A percentile compares a stretch with the other conserved stretches of the same genome.
Conservation (phyloP, 768 basidiomycete species). For the Clathrus columnatus region DNA sequence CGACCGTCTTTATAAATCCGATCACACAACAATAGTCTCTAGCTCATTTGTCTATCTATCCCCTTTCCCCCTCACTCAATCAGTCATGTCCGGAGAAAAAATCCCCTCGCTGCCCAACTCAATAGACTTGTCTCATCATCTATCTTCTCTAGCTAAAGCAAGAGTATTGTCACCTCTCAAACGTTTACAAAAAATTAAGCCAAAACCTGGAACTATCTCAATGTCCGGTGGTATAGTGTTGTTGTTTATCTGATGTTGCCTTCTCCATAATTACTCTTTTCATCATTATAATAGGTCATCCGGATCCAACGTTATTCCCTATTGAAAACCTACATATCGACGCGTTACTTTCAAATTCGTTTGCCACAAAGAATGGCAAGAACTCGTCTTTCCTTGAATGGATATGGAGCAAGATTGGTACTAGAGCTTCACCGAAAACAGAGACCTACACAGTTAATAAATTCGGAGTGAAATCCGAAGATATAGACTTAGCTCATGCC, state of each 20-base stretch:
- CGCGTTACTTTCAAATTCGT: constrained; percentile 40
- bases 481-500: constrained; percentile 51
- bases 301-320: constrained; percentile 62
- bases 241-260: no score
- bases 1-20: no score
- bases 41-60: no score
- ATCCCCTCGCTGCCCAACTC: constrained; percentile 30
- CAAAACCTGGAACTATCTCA: constrained; percentile 43
- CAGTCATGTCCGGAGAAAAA: neutral
- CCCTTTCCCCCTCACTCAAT: no score
- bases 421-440: constrained; percentile 29
- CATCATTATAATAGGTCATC: no score
- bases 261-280: no score
- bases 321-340: constrained; percentile 53
- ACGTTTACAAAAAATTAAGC: constrained; percentile 51
- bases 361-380: constrained; percentile 28
- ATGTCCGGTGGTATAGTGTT: constrained; percentile 65
- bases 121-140: constrained; percentile 64
- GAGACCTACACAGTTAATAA: constrained; percentile 51
- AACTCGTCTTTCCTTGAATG: constrained; percentile 36
- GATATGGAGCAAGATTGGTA: constrained; percentile 50
- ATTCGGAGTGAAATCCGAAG: constrained; percentile 35
- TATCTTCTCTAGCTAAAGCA: constrained; percentile 45
- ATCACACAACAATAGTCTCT: no score
- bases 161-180: constrained; percentile 54